Evolutionary conservation across 805 yeast genomes (phyloP), one percentile per base, ranked within the genome.

Genomic region (Saccharomycopsis malanga): DNA sequence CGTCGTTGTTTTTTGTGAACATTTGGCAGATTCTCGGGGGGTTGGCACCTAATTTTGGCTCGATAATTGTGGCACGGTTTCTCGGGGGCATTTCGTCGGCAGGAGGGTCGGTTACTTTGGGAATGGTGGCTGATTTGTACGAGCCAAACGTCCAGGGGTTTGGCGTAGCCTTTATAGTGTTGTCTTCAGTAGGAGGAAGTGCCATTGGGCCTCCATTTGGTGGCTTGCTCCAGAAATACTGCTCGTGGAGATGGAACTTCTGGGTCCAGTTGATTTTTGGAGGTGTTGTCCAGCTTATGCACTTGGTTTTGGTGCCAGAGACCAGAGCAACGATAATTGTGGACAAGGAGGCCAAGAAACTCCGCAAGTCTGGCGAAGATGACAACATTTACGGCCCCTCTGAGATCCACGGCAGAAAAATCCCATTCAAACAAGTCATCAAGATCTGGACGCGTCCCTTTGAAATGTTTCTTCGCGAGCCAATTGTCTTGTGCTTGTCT

Each of bases 221-320:
- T 24, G 43, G 43, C 21, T 25, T 39, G n/a, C 15, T 39, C 6
- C 34, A 39, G 15, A 25, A 22, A 12, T 22, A 25, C 17, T 9
- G 15, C 15, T n/a, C 9, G 6, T 39, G 43, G 43, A 22, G 43
- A 22, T 39, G 43, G 43, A 39, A 39, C 43, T 24, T 39, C 20
- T 39, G 43, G 43, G 22, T 17, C 40, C 43, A 39, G 43, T 18
- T 39, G 34, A 39, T 39, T 15, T 39, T 39, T 22, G 43, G 43
- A 5, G 43, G 43, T 6, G 43, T 39, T 23, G 43, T 39, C 14
- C 43, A 39, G 15, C 15, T 39, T 14, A 7, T 39, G 18, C 43
- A 39, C 43, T 39, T 39, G 43, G 10, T 39, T 5, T 12, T 39
- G 6, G 43, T 39, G 12, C 17, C 10, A 9, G 43, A 39, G 24